phyloP scores from a whole-genome alignment of 1,139 yeast species.

The Eremothecium gossypii region DNA sequence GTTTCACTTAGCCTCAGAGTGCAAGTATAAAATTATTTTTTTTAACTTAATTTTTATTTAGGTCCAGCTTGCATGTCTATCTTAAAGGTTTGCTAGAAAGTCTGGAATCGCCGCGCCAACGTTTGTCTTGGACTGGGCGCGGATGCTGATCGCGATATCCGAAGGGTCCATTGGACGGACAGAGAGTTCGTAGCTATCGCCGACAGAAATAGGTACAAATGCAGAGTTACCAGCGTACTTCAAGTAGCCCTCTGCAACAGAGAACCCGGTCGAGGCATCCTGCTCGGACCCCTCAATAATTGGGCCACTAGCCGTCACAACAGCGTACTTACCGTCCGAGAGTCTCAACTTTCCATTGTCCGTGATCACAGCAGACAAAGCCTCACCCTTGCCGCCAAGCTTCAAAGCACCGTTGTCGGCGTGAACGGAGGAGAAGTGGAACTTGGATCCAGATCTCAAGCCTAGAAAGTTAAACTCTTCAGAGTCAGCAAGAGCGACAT shows the following conservation, averaged over 20 bases:
- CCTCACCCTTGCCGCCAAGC: slow-evolving; percentile 15
- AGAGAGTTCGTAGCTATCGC: slow-evolving; percentile 7
- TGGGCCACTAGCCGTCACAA: slow-evolving; percentile 10
- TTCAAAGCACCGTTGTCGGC: slow-evolving; percentile 14
- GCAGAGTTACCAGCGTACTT: slow-evolving; percentile 24
- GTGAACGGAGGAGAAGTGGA: slow-evolving; percentile 23
- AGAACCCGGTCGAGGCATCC: slow-evolving; percentile 12
- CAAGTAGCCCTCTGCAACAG: slow-evolving; percentile 10
- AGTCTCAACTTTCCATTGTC: slow-evolving; percentile 24
- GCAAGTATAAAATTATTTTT: no score
- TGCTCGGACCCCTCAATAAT: slow-evolving; percentile 10
- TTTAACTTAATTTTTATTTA: no score
- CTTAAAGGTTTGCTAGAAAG: slow-evolving; percentile 1
- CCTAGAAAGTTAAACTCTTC: slow-evolving; percentile 27
- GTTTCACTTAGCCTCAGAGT: no score
- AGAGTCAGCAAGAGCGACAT: slow-evolving; percentile 25
- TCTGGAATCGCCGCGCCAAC: slow-evolving; percentile 5
- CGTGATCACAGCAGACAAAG: slow-evolving; percentile 21
- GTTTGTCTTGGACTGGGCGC: slow-evolving; percentile 5
- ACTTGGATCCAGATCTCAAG: slow-evolving; percentile 29
- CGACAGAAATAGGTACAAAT: slow-evolving; percentile 18
- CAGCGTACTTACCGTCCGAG: slow-evolving; percentile 11
- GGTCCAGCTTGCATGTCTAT: no score
- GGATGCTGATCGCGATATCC: slow-evolving; percentile 5
- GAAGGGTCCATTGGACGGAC: slow-evolving; percentile 9